Evolutionary conservation across 2,329 filamentous ascomycete species (phyloP).

Genomic region (Raffaelea albimanens): DNA sequence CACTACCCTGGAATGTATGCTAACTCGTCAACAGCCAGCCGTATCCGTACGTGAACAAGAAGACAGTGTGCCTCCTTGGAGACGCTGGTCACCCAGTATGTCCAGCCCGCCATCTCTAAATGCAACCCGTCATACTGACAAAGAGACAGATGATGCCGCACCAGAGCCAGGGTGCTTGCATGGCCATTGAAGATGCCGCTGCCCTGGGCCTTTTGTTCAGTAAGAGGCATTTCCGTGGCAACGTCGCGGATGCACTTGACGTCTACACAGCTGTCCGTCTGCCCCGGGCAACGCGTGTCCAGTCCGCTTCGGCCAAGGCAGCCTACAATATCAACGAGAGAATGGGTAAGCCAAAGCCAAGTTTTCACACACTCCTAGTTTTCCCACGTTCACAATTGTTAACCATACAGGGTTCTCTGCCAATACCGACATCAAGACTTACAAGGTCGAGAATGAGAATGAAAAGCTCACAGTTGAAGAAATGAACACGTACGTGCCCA

Average conservation of each 20-base stretch:
- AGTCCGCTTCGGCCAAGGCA: constrained; percentile 47
- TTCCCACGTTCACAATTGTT: no score
- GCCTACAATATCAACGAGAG: constrained; percentile 54
- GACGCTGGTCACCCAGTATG: constrained; percentile 53
- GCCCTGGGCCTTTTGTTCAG: constrained; percentile 53
- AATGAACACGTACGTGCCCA: constrained; percentile 49
- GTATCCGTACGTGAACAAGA: constrained; percentile 43
- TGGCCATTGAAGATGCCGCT: constrained; percentile 59
- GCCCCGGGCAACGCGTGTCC: constrained; percentile 45
- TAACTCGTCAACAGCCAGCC: constrained; percentile 25
- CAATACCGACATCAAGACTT: constrained; percentile 45
- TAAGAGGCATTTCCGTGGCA: constrained; percentile 32
- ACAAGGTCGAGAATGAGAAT: constrained; percentile 52
- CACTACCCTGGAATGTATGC: neutral
- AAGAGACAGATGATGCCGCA: constrained; percentile 27
- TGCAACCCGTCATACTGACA: no score
- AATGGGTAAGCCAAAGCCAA: constrained; percentile 36
- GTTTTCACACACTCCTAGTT: neutral
- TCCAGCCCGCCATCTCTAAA: no score
- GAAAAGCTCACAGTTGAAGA: constrained; percentile 59
- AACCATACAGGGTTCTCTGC: constrained; percentile 44
- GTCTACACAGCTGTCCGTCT: constrained; percentile 44
- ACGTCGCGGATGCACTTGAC: constrained; percentile 35
- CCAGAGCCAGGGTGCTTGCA: constrained; percentile 60
- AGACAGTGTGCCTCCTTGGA: constrained; percentile 47